A percentile compares a stretch with the other conserved stretches of the same genome.
These are phyloP conservation scores for Diaporthe sp. DNA, from an alignment of 2,329 filamentous ascomycete genomes.

Conservation along the genomic window DNA sequence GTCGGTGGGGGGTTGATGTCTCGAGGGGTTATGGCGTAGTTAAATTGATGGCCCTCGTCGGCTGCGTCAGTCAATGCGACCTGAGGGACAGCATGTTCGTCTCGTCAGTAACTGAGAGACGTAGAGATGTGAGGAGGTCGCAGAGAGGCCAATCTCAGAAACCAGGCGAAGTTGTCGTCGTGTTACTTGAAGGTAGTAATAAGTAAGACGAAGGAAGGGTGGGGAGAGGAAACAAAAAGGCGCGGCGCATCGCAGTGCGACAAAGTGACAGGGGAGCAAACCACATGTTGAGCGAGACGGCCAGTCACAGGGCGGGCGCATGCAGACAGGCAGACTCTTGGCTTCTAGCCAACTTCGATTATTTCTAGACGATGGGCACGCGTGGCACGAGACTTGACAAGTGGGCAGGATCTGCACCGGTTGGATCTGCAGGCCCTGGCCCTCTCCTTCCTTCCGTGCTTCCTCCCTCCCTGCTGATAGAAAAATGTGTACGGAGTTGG, in stretches of 20 bases:
- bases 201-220: neutral
- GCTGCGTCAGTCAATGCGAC: neutral
- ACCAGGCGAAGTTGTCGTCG: neutral
- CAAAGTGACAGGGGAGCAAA: neutral
- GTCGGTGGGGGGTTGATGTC: neutral
- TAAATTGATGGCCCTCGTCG: neutral
- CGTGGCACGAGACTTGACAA: neutral
- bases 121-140: neutral
- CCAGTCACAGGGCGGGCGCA: slow-evolving; percentile 2
- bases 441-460: neutral
- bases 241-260: neutral
- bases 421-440: slow-evolving; percentile 15
- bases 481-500: neutral
- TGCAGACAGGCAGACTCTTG: neutral
- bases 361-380: neutral
- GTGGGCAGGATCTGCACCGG: slow-evolving; percentile 9
- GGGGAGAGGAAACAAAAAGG: neutral
- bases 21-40: neutral
- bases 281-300: neutral
- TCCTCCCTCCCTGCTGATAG: neutral
- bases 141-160: neutral
- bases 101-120: neutral
- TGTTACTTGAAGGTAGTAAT: neutral
- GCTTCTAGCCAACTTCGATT: neutral
- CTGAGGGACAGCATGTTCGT: slow-evolving; percentile 12